A percentile compares a stretch with the other conserved stretches of the same genome.
Conservation (phyloP, 2,329 filamentous ascomycete species). For the Aspergillus luchuensis region DNA sequence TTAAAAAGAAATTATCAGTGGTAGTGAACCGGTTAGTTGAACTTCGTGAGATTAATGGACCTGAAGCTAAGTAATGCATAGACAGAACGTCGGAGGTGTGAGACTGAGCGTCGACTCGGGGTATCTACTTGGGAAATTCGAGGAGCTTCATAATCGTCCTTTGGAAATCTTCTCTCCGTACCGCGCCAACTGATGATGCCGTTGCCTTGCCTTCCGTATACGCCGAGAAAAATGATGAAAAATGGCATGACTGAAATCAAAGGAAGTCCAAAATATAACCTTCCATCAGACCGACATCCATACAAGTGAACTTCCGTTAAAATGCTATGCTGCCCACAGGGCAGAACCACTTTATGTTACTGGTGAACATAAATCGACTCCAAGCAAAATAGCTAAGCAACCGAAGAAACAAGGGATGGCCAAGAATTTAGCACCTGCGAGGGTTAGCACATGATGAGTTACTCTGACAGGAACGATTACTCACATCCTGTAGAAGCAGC, state of each 20-base stretch:
- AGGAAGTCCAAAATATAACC: constrained; percentile 15
- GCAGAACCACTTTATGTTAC: constrained; percentile 23
- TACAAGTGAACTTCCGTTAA: constrained; percentile 32
- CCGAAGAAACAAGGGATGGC: constrained; percentile 9
- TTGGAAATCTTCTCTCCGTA: constrained; percentile 42
- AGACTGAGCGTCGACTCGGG: constrained; percentile 53
- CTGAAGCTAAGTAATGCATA: constrained; percentile 22
- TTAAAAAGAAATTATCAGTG: no score
- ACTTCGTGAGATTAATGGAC: constrained; percentile 8
- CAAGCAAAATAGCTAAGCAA: constrained; percentile 21
- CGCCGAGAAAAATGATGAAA: constrained; percentile 31
- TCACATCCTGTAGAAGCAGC: constrained; percentile 75
- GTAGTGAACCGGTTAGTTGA: not conserved
- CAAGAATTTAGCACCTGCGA: constrained; percentile 33
- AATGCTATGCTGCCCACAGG: constrained; percentile 35
- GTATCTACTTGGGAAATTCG: constrained; percentile 51
- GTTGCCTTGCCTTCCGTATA: constrained; percentile 42
- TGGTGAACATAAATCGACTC: constrained; percentile 22
- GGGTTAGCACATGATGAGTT: constrained; percentile 27
- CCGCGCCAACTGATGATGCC: constrained; percentile 44
- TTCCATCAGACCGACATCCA: constrained; percentile 27
- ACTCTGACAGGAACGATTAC: constrained; percentile 14
- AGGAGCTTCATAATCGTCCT: constrained; percentile 47
- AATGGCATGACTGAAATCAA: constrained; percentile 10
- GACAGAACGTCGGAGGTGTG: constrained; percentile 39